Conservation (phyloP, 2,329 filamentous ascomycete genomes). For the Colletotrichum gigasporum region DNA sequence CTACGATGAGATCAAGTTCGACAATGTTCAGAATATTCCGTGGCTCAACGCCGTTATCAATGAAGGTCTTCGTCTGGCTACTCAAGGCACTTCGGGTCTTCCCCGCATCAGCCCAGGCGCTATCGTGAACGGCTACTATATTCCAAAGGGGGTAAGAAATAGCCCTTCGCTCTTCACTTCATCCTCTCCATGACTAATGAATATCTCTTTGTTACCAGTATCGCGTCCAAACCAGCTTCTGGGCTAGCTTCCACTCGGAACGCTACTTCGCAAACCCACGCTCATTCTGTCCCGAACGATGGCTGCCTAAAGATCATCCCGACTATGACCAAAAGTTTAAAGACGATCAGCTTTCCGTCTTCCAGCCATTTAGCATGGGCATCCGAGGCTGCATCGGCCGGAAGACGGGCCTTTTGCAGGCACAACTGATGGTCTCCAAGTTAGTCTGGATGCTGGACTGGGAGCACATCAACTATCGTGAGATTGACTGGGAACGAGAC, state of each 20-base stretch:
- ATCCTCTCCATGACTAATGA: not conserved
- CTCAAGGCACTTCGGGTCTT: constrained; percentile 30
- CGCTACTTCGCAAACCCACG: not conserved
- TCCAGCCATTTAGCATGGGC: not conserved
- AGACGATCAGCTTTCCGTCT: not conserved
- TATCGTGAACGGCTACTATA: constrained; percentile 36
- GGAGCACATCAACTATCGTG: not conserved
- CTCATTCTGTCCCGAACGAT: not conserved
- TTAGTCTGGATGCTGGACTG: not conserved
- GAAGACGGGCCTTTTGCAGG: not conserved
- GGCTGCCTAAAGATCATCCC: not conserved
- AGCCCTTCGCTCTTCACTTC: not conserved
- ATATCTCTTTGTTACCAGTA: not conserved
- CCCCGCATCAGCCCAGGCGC: constrained; percentile 37
- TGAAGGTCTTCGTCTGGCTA: constrained; percentile 33
- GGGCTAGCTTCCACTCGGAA: not conserved
- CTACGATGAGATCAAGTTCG: constrained; percentile 34
- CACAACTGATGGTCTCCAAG: not conserved
- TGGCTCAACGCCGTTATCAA: constrained; percentile 35
- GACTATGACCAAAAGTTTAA: not conserved
- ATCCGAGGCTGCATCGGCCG: not conserved
- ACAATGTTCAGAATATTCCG: constrained; percentile 24
- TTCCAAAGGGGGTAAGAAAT: constrained; percentile 26
- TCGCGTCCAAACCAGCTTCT: not conserved
- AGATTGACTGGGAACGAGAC: not conserved